Evolutionary conservation across 768 basidiomycete species (phyloP).

Genomic region (Pulveroboletus ravenelii): DNA sequence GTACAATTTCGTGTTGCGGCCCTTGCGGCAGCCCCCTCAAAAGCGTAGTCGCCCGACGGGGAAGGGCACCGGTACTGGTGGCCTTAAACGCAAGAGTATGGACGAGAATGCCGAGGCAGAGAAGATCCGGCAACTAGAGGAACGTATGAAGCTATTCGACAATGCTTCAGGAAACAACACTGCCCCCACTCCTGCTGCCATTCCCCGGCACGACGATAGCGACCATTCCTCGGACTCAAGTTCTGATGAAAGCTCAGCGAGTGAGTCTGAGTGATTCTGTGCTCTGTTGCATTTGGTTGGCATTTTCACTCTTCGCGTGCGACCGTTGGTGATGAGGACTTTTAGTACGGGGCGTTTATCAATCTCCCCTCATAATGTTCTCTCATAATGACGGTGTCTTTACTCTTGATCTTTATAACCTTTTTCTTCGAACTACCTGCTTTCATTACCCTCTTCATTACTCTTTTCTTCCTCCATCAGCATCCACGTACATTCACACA

Average conservation of each 20-base stretch:
- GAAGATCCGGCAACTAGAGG: conserved; percentile 89
- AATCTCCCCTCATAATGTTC: conserved; percentile 23
- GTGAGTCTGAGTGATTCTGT: conserved; percentile 67
- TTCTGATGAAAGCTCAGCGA: conserved; percentile 76
- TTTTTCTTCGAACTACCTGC: conserved; percentile 23
- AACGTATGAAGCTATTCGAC: conserved; percentile 81
- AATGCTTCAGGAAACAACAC: conserved; percentile 41
- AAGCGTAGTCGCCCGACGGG: conserved; percentile 57
- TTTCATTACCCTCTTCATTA: conserved; percentile 19
- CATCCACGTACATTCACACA: conserved; percentile 38
- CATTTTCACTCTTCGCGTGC: conserved; percentile 11
- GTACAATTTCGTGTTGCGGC: conserved; percentile 92
- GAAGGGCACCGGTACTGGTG: conserved; percentile 84
- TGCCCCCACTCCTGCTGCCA: conserved; percentile 33
- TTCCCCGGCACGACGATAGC: conserved; percentile 43
- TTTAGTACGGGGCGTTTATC: conserved; percentile 12
- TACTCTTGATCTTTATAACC: conserved; percentile 37
- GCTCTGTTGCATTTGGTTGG: conserved; percentile 9
- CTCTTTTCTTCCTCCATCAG: conserved; percentile 20
- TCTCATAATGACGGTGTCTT: conserved; percentile 24
- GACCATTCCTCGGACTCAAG: conserved; percentile 79
- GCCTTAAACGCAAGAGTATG: conserved; percentile 92
- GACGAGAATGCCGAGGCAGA: conserved; percentile 95
- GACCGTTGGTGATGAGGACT: conserved; percentile 21
- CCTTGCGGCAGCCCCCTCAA: conserved; percentile 60